Percentiles rank a stretch among this genome's conserved stretches.
Evolutionary conservation across 208 protist genomes (phyloP).

Genomic region (Leishmania tropica): DNA sequence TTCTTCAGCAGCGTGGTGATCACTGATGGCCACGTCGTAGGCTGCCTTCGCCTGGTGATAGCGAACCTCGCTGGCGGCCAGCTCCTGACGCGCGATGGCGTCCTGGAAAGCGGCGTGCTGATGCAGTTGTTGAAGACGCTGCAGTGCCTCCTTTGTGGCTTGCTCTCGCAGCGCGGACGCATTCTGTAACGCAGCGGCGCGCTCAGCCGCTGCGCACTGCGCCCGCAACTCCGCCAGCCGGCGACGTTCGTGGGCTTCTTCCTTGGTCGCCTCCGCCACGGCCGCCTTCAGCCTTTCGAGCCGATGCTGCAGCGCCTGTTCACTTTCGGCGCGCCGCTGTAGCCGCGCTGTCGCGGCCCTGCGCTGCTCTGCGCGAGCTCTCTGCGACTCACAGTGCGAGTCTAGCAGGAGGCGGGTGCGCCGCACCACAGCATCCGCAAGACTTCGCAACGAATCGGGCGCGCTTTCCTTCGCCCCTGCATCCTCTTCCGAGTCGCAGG

Average conservation of each 20-base stretch:
- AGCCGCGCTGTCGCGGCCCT: background rate
- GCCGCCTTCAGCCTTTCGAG: background rate
- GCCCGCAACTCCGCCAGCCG: conserved; percentile 6
- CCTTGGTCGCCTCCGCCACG: background rate
- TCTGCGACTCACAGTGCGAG: background rate
- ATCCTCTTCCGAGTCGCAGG: background rate
- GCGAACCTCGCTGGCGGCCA: conserved; percentile 9
- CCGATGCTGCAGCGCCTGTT: background rate
- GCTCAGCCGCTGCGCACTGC: conserved; percentile 1
- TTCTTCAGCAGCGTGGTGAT: conserved; percentile 10
- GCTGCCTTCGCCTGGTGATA: conserved; percentile 1
- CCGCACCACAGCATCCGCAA: conserved; percentile 8
- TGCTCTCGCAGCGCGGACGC: conserved; percentile 1
- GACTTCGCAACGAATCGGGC: background rate
- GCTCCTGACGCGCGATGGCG: conserved; percentile 17
- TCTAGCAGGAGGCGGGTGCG: background rate
- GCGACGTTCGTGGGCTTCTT: background rate
- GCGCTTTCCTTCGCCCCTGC: background rate
- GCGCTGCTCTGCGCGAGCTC: background rate
- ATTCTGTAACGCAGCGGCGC: conserved; percentile 5
- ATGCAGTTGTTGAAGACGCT: conserved; percentile 5
- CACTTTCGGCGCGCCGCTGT: background rate
- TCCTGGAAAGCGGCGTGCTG: conserved; percentile 2
- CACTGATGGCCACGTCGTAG: conserved; percentile 13
- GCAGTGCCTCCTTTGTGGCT: background rate